Evolutionary conservation across 169 alveolate species (phyloP).

Genomic region (Perkinsus chesapeaki): DNA sequence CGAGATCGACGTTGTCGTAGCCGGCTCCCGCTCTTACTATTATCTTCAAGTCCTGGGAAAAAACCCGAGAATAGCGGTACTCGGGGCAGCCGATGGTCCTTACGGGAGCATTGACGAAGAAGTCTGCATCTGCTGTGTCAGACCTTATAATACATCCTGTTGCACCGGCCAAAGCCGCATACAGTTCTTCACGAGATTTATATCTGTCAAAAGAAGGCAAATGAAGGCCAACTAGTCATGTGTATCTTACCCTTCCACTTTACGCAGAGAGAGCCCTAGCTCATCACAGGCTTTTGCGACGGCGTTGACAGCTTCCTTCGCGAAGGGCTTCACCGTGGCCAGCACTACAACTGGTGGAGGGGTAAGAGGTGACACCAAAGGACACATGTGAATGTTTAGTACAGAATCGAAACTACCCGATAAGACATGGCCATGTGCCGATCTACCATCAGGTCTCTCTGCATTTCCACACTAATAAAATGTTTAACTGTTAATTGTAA

Average conservation of each 20-base stretch:
- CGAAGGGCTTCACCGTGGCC: not conserved
- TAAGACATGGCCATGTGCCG: too few species aligned
- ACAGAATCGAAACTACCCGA: too few species aligned
- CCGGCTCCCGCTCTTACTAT: slow-evolving; percentile 68
- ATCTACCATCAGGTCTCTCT: too few species aligned
- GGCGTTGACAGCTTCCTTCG: not conserved
- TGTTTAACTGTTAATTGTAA: too few species aligned
- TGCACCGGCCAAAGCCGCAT: not conserved
- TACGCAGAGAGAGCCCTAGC: not conserved
- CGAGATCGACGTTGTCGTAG: slow-evolving; percentile 50
- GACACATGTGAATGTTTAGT: not conserved
- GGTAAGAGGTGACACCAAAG: not conserved
- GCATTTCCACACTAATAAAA: too few species aligned
- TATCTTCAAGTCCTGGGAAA: not conserved
- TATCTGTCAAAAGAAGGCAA: not conserved
- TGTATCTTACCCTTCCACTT: not conserved
- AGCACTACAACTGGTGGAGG: not conserved
- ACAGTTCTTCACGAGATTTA: not conserved
- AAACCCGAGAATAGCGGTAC: not conserved
- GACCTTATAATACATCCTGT: not conserved
- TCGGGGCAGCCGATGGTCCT: not conserved
- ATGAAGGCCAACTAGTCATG: not conserved
- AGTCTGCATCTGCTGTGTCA: not conserved
- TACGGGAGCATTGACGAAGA: not conserved
- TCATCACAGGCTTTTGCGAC: not conserved